Evolutionary conservation across 768 basidiomycete species (phyloP).

Genomic region (Boletus bicolor): DNA sequence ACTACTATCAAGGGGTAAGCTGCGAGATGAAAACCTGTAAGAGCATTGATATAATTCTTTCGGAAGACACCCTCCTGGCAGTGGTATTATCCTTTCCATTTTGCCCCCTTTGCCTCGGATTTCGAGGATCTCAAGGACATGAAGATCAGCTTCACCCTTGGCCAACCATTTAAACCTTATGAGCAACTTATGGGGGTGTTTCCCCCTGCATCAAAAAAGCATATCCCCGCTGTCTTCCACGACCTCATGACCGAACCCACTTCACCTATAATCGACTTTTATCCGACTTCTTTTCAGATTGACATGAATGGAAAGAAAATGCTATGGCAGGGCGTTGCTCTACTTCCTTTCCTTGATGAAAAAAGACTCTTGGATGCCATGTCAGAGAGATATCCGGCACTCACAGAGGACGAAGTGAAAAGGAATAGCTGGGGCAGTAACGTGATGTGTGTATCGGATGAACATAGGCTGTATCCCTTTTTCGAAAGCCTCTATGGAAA

Average conservation of each 20-base stretch:
- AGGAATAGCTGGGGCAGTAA: slow-evolving; percentile 86
- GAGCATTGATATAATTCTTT: slow-evolving; percentile 19
- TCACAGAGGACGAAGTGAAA: slow-evolving; percentile 77
- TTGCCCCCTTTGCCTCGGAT: slow-evolving; percentile 96
- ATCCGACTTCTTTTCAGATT: slow-evolving; percentile 86
- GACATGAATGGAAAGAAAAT: slow-evolving; percentile 99
- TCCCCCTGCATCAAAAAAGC: slow-evolving; percentile 80
- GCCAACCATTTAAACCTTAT: slow-evolving; percentile 92
- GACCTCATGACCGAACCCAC: slow-evolving; percentile 79
- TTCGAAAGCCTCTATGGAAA: slow-evolving; percentile 91
- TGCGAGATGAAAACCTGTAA: not conserved
- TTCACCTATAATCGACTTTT: slow-evolving; percentile 96
- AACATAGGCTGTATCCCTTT: slow-evolving; percentile 82
- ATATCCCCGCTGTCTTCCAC: slow-evolving; percentile 87
- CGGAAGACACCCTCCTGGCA: slow-evolving; percentile 88
- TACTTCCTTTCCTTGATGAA: slow-evolving; percentile 94
- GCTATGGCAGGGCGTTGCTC: slow-evolving; percentile 98
- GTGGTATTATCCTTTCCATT: slow-evolving; percentile 99
- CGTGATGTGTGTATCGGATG: slow-evolving; percentile 77
- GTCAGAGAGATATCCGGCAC: slow-evolving; percentile 55
- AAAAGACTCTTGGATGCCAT: slow-evolving; percentile 82
- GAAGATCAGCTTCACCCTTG: slow-evolving; percentile 74
- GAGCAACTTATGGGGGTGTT: slow-evolving; percentile 99
- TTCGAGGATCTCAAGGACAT: slow-evolving; percentile 77
- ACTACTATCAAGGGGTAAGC: slow-evolving; percentile 97